Conservation (phyloP, 2,329 filamentous ascomycete species). For the Sphaerulina vaccinii region DNA sequence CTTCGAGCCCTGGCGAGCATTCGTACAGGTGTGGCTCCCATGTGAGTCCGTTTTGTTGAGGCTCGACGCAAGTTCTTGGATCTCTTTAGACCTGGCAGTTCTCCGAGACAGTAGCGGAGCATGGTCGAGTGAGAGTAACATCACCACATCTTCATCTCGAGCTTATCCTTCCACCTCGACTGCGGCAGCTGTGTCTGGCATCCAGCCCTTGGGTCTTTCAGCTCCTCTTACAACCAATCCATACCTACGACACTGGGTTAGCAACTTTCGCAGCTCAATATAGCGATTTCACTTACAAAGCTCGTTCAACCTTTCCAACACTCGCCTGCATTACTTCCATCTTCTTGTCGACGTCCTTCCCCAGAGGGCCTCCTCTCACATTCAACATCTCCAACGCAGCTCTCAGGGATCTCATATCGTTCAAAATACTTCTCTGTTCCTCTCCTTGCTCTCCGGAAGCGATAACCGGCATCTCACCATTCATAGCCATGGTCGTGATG, state of each 20-base stretch:
- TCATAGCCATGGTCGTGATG: slow-evolving; percentile 80
- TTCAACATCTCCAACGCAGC: slow-evolving; percentile 73
- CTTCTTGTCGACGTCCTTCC: slow-evolving; percentile 71
- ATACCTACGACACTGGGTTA: slow-evolving; percentile 52
- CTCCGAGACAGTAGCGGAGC: no score
- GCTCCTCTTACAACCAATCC: slow-evolving; percentile 82
- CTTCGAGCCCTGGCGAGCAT: no score
- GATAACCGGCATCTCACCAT: slow-evolving; percentile 54
- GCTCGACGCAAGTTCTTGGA: no score
- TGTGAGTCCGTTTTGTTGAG: no score
- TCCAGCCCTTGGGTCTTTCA: slow-evolving; percentile 88
- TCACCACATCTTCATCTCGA: background rate
- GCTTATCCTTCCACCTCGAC: slow-evolving; percentile 43
- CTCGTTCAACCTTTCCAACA: slow-evolving; percentile 87
- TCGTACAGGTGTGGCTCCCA: no score
- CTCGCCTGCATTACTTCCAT: slow-evolving; percentile 81
- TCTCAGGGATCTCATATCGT: slow-evolving; percentile 76
- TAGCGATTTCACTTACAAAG: slow-evolving; percentile 17
- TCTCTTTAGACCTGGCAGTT: no score
- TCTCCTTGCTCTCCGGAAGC: slow-evolving; percentile 29
- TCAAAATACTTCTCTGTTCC: slow-evolving; percentile 62
- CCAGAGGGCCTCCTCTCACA: slow-evolving; percentile 55
- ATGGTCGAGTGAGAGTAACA: no score
- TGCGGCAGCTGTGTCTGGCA: slow-evolving; percentile 64
- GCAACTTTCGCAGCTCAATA: background rate